Percentiles rank a stretch among this genome's conserved stretches.
phyloP scores from a whole-genome alignment of 164 flowering plant species.

The Berberis thunbergii region DNA sequence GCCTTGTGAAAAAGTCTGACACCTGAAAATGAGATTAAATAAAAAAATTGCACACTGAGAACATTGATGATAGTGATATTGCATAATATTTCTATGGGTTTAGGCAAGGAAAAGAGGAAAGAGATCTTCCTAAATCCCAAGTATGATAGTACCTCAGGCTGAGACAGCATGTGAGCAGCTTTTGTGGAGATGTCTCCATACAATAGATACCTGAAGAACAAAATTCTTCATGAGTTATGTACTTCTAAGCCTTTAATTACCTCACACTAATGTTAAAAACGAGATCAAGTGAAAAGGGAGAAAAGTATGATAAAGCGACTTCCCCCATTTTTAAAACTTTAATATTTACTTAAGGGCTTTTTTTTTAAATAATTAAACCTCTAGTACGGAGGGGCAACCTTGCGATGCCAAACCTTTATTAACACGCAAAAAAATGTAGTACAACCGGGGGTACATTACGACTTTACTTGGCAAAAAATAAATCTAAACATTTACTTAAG shows the following conservation, averaged over 20 bases:
- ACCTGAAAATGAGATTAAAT: conserved; percentile 38
- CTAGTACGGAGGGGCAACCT: too few species aligned
- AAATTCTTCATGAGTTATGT: conserved; percentile 1
- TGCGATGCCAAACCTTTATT: too few species aligned
- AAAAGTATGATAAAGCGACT: neutral
- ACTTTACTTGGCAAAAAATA: neutral
- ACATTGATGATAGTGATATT: conserved; percentile 1
- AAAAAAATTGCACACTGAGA: neutral
- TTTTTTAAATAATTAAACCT: too few species aligned
- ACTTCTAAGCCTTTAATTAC: too few species aligned
- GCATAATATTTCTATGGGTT: neutral
- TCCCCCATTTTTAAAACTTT: neutral
- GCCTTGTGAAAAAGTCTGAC: conserved; percentile 68
- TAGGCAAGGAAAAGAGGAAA: too few species aligned
- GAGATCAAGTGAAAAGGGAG: neutral
- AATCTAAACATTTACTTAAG: neutral
- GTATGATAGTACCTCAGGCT: conserved; percentile 52
- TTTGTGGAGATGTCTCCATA: conserved; percentile 77
- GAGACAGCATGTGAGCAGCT: conserved; percentile 80
- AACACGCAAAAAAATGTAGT: too few species aligned
- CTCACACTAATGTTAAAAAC: too few species aligned
- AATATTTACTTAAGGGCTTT: too few species aligned
- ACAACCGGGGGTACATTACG: neutral
- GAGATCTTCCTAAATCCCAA: neutral
- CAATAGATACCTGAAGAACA: conserved; percentile 66